Evolutionary conservation across 176 grass and related monocot genomes (phyloP).

Genomic region (Thinopyrum elongatum): DNA sequence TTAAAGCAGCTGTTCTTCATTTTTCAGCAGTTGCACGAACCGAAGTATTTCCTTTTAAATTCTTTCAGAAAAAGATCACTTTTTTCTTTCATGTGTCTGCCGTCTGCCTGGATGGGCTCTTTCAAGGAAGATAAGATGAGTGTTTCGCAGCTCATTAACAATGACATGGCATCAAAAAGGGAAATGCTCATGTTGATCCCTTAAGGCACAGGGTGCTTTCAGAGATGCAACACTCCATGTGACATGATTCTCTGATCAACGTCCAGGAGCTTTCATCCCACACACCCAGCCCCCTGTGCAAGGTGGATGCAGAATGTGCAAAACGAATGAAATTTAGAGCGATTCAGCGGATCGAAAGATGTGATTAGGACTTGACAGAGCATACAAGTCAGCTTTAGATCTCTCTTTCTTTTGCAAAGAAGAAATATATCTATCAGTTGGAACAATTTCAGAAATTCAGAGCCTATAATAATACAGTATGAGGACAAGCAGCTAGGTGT

Average conservation of each 20-base stretch:
- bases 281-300: background rate
- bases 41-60: background rate
- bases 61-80: conserved; percentile 17
- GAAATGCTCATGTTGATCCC: background rate
- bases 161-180: conserved; percentile 13
- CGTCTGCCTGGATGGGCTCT: conserved; percentile 16
- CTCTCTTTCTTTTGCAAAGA: background rate
- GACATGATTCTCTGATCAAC: conserved; percentile 12
- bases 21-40: background rate
- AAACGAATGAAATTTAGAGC: background rate
- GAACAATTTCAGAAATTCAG: background rate
- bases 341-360: background rate
- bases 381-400: background rate
- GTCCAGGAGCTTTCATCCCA: background rate
- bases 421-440: background rate
- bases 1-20: conserved; percentile 26
- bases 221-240: background rate
- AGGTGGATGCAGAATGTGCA: background rate
- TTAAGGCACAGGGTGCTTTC: background rate
- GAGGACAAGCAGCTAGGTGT: conserved; percentile 2
- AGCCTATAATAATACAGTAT: background rate
- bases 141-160: conserved; percentile 28
- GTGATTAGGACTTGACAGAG: background rate
- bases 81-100: conserved; percentile 5
- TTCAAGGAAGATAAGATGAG: conserved; percentile 21